These are phyloP conservation scores for Geosmithia putterillii DNA, from an alignment of 2,329 filamentous ascomycete genomes.

Conservation along the genomic window DNA sequence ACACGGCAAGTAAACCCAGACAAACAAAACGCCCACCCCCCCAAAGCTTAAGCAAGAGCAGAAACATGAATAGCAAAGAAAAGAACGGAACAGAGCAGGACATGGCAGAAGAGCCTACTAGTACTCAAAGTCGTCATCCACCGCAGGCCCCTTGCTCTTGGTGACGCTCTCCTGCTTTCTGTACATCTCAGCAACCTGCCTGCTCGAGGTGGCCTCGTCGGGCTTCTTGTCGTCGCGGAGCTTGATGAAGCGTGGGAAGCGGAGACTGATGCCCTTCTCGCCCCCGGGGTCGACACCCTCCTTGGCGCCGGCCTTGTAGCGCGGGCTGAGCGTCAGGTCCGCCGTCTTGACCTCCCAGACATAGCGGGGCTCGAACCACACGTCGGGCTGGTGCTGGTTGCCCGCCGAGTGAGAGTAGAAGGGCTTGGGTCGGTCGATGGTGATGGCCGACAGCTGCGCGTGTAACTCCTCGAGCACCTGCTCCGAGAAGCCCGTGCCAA, in stretches of 20 bases:
- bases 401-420: conserved; percentile 82
- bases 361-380: conserved; percentile 91
- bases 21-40: too few species aligned
- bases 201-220: conserved; percentile 72
- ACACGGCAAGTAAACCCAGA: too few species aligned
- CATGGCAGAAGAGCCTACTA: conserved; percentile 22
- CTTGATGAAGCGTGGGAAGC: conserved; percentile 90
- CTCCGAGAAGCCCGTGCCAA: conserved; percentile 94
- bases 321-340: conserved; percentile 81
- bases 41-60: too few species aligned
- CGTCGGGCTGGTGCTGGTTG: conserved; percentile 88
- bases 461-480: conserved; percentile 84
- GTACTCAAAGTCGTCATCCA: conserved; percentile 98
- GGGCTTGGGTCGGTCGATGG: conserved; percentile 84
- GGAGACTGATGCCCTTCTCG: conserved; percentile 70
- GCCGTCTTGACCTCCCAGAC: conserved; percentile 99
- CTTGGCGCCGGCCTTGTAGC: conserved; percentile 82
- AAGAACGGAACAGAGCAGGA: background rate
- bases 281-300: conserved; percentile 60
- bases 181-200: conserved; percentile 95
- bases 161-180: conserved; percentile 81
- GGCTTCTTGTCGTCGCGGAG: conserved; percentile 91
- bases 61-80: too few species aligned
- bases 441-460: conserved; percentile 57
- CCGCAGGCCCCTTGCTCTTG: conserved; percentile 74